Base-by-base conservation (phyloP, 495 filamentous ascomycete species). In the Lentithecium fluviatile region DNA sequence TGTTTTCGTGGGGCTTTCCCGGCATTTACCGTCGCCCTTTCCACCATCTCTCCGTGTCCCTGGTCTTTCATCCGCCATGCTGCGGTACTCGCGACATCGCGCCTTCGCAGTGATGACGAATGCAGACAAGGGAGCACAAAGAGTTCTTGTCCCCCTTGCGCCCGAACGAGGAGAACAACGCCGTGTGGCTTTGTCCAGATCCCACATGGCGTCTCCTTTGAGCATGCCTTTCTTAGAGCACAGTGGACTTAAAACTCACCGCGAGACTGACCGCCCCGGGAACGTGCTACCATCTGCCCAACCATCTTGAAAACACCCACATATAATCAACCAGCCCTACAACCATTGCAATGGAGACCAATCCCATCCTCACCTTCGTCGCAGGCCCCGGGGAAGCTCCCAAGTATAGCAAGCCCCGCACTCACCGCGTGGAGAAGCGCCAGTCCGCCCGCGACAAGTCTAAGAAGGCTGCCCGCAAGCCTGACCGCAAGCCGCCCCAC, bases 371-470 rank as follows among this genome's bases (percentile, higher is more conserved):
- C 11, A n/a, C 52, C 10, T n/a, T 36, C n/a, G n/a, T 17, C 37
- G 5, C 38, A 10, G 24, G 6, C 25, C 19, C 19, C 34, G 32
- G 11, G 5, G 24, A 36, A 17, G 23, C 32, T 26, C 12, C 25
- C 12, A 6, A 55, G 34, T 21, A 42, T 6, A 42, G 20, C 2
- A 55, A 55, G 37, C 19, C 52, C 15, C 52, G 52, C 52, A 23
- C 17, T 23, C 23, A 29, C 4, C 52, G 52, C 32, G 52, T 34
- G 11, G 52, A 55, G 37, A 20, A 23, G n/a, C 52, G 52, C 24
- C 32, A 15, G 7, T 24, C 4, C 26, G 23, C 32, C 34, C 12
- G 15, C 19, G 52, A 55, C 32, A 55, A 55, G 52, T 2, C 49
- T 4, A 32, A 8, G 6, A n/a, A 19, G 12, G 21, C 49, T 4